These are phyloP conservation scores for Penicillium flavigenum DNA, from an alignment of 495 filamentous ascomycete genomes.

Conservation along the genomic window DNA sequence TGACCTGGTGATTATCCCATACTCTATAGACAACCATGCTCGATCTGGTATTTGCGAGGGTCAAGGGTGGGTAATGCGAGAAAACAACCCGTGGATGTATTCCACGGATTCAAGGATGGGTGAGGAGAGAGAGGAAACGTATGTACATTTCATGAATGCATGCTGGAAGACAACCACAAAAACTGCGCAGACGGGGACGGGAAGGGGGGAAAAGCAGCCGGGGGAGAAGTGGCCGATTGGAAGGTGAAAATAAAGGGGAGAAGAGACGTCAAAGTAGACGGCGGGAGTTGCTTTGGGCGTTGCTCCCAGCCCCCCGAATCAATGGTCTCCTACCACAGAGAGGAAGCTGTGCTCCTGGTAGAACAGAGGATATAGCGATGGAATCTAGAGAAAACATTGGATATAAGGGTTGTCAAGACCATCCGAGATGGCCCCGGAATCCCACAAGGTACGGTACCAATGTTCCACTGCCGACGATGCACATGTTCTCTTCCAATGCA, in stretches of 20 bases:
- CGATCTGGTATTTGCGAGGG: conserved; percentile 35
- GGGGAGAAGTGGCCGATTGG: conserved; percentile 12
- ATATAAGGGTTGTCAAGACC: background rate
- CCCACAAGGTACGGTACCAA: background rate
- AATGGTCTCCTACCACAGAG: conserved; percentile 12
- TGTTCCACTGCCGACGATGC: conserved; percentile 2
- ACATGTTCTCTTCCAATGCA: conserved; percentile 9
- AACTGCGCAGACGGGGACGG: conserved; percentile 16
- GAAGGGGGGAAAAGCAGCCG: conserved; percentile 14
- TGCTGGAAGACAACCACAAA: conserved; percentile 25
- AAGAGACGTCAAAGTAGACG: conserved; percentile 16
- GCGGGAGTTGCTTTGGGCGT: conserved; percentile 13
- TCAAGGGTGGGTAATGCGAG: conserved; percentile 26
- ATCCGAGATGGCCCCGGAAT: background rate
- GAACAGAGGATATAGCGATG: background rate
- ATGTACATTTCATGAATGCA: conserved; percentile 46
- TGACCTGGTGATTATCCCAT: conserved; percentile 35
- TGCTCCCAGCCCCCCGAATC: conserved; percentile 16
- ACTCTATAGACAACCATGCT: conserved; percentile 41
- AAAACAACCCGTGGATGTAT: conserved; percentile 14
- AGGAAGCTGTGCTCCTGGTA: conserved; percentile 13
- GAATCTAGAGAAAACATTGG: background rate
- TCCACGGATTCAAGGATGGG: conserved; percentile 19
- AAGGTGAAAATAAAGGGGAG: conserved; percentile 12
- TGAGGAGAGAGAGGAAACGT: conserved; percentile 23